Evolutionary conservation across 2,329 filamentous ascomycete genomes (phyloP).

Genomic region (Exophiala sp.): DNA sequence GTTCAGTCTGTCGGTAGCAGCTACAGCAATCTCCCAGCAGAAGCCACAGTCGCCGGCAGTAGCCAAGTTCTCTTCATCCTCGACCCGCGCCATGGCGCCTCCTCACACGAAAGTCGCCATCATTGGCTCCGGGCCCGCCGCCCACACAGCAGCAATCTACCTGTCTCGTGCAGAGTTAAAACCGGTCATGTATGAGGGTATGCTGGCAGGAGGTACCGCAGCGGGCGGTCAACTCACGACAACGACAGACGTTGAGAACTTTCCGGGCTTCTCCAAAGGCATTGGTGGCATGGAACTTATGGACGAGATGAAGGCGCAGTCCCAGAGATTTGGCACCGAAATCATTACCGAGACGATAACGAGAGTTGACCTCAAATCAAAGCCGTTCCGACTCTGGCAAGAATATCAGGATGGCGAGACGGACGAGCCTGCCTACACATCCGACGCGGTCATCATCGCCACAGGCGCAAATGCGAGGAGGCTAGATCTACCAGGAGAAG

Average conservation of each 20-base stretch:
- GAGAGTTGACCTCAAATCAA: constrained; percentile 75
- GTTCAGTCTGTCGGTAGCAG: constrained; percentile 67
- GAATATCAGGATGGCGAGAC: constrained; percentile 75
- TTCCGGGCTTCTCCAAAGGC: constrained; percentile 84
- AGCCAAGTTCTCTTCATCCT: constrained; percentile 34
- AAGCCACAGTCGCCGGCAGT: constrained; percentile 44
- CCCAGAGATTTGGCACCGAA: constrained; percentile 83
- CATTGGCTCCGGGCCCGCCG: constrained; percentile 92
- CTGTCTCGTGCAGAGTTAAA: constrained; percentile 90
- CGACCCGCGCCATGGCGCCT: constrained; percentile 71
- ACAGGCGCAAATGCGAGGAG: constrained; percentile 90
- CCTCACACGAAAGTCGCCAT: constrained; percentile 37
- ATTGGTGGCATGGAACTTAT: constrained; percentile 87
- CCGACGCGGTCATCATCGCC: constrained; percentile 88
- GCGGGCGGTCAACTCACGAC: constrained; percentile 96
- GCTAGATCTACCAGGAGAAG: constrained; percentile 79
- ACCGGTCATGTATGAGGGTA: constrained; percentile 94
- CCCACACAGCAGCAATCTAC: constrained; percentile 96
- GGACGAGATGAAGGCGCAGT: constrained; percentile 93
- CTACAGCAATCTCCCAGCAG: constrained; percentile 62
- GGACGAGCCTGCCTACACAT: constrained; percentile 71
- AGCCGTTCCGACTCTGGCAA: constrained; percentile 90
- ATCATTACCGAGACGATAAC: constrained; percentile 91
- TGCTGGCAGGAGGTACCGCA: constrained; percentile 94
- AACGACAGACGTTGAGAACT: constrained; percentile 98